These are phyloP conservation scores for Podospora didyma DNA, from an alignment of 495 filamentous ascomycete genomes.

Conservation along the genomic window DNA sequence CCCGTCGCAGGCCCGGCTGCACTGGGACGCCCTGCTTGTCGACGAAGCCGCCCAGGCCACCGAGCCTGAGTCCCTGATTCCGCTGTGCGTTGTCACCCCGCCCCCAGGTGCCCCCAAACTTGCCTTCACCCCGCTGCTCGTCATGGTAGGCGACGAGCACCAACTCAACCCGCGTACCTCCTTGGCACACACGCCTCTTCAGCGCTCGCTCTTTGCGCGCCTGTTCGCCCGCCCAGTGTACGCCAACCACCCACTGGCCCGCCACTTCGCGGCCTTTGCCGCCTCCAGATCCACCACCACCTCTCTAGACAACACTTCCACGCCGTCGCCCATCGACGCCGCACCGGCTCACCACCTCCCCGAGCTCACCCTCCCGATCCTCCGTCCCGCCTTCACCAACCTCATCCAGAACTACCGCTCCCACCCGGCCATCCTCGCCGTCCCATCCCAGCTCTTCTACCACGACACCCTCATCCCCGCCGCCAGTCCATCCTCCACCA, in stretches of 20 bases:
- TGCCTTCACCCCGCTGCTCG: slow-evolving; percentile 37
- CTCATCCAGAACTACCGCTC: slow-evolving; percentile 58
- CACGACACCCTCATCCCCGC: slow-evolving; percentile 49
- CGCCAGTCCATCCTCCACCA: slow-evolving; percentile 24
- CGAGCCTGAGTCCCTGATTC: slow-evolving; percentile 48
- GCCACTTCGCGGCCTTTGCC: slow-evolving; percentile 6
- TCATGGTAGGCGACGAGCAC: slow-evolving; percentile 55
- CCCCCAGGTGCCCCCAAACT: slow-evolving; percentile 29
- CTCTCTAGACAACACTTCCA: too few species aligned
- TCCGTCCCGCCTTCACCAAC: slow-evolving; percentile 49
- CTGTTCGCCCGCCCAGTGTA: slow-evolving; percentile 45
- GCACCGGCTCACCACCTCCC: slow-evolving; percentile 15
- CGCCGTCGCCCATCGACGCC: too few species aligned
- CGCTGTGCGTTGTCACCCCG: slow-evolving; percentile 47
- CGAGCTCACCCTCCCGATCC: slow-evolving; percentile 18
- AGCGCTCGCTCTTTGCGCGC: slow-evolving; percentile 49
- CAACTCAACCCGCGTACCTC: slow-evolving; percentile 51
- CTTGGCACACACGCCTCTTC: slow-evolving; percentile 32
- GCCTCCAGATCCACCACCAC: slow-evolving; percentile 1
- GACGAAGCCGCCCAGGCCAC: slow-evolving; percentile 58
- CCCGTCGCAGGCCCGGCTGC: slow-evolving; percentile 22
- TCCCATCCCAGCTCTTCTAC: slow-evolving; percentile 52
- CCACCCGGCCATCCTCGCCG: slow-evolving; percentile 52
- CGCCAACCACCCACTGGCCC: slow-evolving; percentile 46
- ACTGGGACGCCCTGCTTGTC: slow-evolving; percentile 53